A percentile compares a stretch with the other conserved stretches of the same genome.
These are phyloP conservation scores for Neckera pumila DNA, from an alignment of 225 moss, liverwort and hornwort species.

Conservation along the genomic window DNA sequence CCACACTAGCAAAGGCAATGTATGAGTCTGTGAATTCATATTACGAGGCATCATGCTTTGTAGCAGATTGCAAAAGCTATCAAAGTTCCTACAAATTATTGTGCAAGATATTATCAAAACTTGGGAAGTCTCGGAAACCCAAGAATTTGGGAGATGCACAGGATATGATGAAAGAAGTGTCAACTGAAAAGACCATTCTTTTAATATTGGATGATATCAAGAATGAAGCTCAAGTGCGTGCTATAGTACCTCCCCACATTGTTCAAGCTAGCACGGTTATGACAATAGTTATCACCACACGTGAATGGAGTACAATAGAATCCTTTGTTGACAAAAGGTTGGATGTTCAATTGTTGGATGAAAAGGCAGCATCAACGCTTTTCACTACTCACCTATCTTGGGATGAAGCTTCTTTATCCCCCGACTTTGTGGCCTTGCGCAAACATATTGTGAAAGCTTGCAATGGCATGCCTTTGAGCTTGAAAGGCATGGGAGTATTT, in stretches of 20 bases:
- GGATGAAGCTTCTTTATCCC: not conserved
- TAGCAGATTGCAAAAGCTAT: not conserved
- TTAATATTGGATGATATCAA: not conserved
- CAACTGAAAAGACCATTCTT: not conserved
- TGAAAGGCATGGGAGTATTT: not conserved
- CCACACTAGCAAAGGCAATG: not conserved
- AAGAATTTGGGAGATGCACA: not conserved
- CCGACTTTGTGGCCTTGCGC: not conserved
- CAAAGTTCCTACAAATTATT: not conserved
- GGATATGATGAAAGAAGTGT: not conserved
- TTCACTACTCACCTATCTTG: not conserved
- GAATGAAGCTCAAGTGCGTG: not conserved
- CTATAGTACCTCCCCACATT: not conserved
- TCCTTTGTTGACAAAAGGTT: not conserved
- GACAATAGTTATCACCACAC: not conserved
- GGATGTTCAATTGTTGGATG: not conserved
- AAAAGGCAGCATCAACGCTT: not conserved
- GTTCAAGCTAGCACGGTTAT: not conserved
- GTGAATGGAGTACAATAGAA: not conserved
- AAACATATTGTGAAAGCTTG: not conserved
- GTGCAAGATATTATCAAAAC: not conserved
- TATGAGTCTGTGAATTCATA: rapidly evolving
- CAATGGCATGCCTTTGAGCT: not conserved
- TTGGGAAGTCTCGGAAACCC: not conserved
- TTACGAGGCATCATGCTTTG: not conserved